phyloP scores from a whole-genome alignment of 73 alveolate species.

The Paramecium primaurelia region DNA sequence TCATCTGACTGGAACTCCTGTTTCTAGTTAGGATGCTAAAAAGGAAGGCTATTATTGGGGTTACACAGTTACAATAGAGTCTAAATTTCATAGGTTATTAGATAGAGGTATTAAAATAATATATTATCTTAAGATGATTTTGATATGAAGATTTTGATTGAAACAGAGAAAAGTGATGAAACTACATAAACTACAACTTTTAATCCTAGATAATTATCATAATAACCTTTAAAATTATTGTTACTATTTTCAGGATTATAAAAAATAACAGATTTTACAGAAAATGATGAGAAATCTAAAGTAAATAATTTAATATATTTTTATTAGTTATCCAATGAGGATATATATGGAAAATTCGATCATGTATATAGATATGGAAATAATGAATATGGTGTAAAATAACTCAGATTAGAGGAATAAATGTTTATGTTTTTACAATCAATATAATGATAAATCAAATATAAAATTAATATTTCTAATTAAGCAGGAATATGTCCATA shows the following conservation, averaged over 20 bases:
- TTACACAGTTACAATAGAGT: not conserved
- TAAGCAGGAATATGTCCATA: not conserved
- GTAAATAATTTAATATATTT: not conserved
- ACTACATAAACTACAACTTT: not conserved
- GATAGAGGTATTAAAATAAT: not conserved
- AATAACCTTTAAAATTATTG: not conserved
- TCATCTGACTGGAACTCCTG: constrained; percentile 10
- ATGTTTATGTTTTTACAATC: constrained; percentile 6
- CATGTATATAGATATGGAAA: not conserved
- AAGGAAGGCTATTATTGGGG: not conserved
- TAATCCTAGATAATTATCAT: not conserved
- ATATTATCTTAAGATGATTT: not conserved
- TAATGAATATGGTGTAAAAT: not conserved
- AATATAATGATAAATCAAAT: not conserved
- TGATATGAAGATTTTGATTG: not conserved
- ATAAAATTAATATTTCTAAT: not conserved
- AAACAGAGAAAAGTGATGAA: constrained; percentile 9
- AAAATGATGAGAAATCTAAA: constrained; percentile 23
- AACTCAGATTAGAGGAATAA: constrained; percentile 2
- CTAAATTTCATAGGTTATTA: constrained; percentile 13
- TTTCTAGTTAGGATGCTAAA: not conserved
- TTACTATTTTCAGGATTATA: not conserved
- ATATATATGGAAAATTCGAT: not conserved
- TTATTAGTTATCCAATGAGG: not conserved
- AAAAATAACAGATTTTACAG: not conserved